Conservation (phyloP, 768 basidiomycete species). For the Pilatotrama ljubarskyi region DNA sequence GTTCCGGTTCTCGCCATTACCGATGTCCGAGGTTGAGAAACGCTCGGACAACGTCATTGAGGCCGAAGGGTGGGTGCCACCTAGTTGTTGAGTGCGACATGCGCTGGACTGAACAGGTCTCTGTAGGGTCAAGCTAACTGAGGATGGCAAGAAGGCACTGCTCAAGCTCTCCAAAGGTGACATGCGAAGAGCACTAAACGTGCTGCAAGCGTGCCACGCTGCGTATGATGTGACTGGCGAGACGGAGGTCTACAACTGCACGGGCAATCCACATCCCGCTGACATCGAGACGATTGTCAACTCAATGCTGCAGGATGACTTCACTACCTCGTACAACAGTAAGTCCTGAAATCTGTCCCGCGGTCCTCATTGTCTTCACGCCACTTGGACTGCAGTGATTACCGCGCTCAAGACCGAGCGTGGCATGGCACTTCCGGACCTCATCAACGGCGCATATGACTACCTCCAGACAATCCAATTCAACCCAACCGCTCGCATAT, state of each 20-base stretch:
- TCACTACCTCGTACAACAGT: conserved; percentile 89
- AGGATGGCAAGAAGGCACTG: conserved; percentile 85
- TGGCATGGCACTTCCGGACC: conserved; percentile 92
- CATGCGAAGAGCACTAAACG: conserved; percentile 95
- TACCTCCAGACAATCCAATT: conserved; percentile 85
- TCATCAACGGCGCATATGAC: conserved; percentile 90
- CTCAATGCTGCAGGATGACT: conserved; percentile 95
- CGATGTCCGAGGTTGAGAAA: conserved; percentile 82
- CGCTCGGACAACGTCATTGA: conserved; percentile 77
- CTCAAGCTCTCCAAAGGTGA: conserved; percentile 96
- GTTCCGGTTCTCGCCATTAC: conserved; percentile 94
- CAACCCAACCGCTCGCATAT: conserved; percentile 82
- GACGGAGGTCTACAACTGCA: conserved; percentile 93
- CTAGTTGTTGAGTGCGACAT: neutral
- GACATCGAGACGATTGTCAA: conserved; percentile 94
- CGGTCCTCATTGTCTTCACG: neutral
- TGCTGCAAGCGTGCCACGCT: conserved; percentile 97
- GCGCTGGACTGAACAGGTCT: conserved; percentile 1
- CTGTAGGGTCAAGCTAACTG: conserved; percentile 77
- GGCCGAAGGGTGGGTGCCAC: conserved; percentile 67
- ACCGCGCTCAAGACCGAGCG: conserved; percentile 84
- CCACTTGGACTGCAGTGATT: conserved; percentile 64
- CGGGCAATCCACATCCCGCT: conserved; percentile 92
- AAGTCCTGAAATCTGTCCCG: conserved; percentile 23
- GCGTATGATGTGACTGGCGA: conserved; percentile 90